These are phyloP conservation scores for Cyclotella sp. DNA, from an alignment of 108 stramenopile genomes.

Conservation along the genomic window DNA sequence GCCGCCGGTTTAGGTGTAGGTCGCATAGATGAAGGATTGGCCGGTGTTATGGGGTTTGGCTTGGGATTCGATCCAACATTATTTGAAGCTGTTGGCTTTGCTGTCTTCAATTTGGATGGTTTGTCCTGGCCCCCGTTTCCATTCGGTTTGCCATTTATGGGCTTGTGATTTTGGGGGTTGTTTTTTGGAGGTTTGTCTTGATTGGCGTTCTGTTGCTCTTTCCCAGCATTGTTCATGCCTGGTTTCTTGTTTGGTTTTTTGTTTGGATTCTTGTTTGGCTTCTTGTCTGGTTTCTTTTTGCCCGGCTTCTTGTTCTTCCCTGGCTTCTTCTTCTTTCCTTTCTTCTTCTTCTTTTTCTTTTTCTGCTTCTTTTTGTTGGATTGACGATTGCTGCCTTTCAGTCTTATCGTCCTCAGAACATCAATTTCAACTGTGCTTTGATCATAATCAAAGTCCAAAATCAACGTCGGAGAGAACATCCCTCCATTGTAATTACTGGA, in stretches of 20 bases:
- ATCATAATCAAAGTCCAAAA: not conserved
- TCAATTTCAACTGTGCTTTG: not conserved
- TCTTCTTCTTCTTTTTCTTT: not conserved
- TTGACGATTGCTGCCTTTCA: not conserved
- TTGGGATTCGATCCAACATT: constrained; percentile 6
- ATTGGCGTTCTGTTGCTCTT: not conserved
- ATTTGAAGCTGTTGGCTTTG: not conserved
- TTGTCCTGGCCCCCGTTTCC: not conserved
- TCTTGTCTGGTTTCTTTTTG: constrained; percentile 15
- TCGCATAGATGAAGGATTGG: constrained; percentile 7
- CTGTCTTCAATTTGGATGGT: not conserved
- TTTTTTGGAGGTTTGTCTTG: not conserved
- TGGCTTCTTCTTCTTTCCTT: constrained; percentile 3
- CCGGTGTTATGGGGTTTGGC: constrained; percentile 2
- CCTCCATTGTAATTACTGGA: constrained; percentile 8
- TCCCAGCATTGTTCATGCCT: not conserved
- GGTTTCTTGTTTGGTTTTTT: constrained; percentile 13
- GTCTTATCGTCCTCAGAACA: not conserved
- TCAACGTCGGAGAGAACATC: constrained; percentile 6
- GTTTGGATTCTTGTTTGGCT: constrained; percentile 20
- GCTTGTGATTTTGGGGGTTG: not conserved
- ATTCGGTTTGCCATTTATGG: not conserved
- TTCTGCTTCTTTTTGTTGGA: not conserved
- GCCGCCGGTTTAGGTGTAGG: not conserved
- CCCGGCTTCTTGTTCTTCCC: not conserved